phyloP scores from a whole-genome alignment of 805 yeast species.

The Candida broadrunensis region DNA sequence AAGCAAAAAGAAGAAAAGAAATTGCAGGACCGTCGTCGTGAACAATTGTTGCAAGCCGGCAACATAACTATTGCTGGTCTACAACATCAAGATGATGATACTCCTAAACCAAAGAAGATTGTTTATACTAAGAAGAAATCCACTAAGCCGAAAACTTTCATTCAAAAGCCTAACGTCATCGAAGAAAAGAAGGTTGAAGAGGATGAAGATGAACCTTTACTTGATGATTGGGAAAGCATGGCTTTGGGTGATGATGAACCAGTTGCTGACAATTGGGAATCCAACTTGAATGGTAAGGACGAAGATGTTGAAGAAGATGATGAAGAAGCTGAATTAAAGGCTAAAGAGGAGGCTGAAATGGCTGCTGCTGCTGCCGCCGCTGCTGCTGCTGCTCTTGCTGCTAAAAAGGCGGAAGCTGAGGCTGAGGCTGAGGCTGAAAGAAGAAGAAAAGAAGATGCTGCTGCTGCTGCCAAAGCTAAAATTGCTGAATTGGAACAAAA shows the following conservation, averaged over 20 bases:
- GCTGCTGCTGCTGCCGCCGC: slow-evolving; percentile 25
- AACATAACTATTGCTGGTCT: slow-evolving; percentile 76
- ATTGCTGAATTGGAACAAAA: slow-evolving; percentile 17
- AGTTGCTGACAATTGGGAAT: slow-evolving; percentile 52
- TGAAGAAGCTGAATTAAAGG: slow-evolving; percentile 28
- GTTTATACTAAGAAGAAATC: slow-evolving; percentile 75
- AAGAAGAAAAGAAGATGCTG: slow-evolving; percentile 18
- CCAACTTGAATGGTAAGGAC: slow-evolving; percentile 35
- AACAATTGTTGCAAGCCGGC: slow-evolving; percentile 73
- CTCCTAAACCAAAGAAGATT: slow-evolving; percentile 58
- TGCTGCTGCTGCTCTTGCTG: slow-evolving; percentile 20
- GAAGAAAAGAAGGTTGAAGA: slow-evolving; percentile 29
- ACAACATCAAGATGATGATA: slow-evolving; percentile 19
- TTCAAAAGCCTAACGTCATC: slow-evolving; percentile 20
- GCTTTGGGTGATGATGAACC: slow-evolving; percentile 60
- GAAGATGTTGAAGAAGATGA: slow-evolving; percentile 30
- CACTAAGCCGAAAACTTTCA: slow-evolving; percentile 36
- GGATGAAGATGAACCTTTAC: slow-evolving; percentile 50
- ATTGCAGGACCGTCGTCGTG: slow-evolving; percentile 82
- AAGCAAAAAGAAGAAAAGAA: slow-evolving; percentile 94
- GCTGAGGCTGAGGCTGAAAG: slow-evolving; percentile 28
- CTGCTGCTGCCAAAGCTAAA: slow-evolving; percentile 19
- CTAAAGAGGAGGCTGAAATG: slow-evolving; percentile 26
- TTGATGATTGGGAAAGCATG: slow-evolving; percentile 86
- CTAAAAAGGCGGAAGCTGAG: slow-evolving; percentile 22